Evolutionary conservation across 2,329 filamentous ascomycete genomes (phyloP), one percentile per base, ranked within the genome.

Genomic region (Didymella lethalis): DNA sequence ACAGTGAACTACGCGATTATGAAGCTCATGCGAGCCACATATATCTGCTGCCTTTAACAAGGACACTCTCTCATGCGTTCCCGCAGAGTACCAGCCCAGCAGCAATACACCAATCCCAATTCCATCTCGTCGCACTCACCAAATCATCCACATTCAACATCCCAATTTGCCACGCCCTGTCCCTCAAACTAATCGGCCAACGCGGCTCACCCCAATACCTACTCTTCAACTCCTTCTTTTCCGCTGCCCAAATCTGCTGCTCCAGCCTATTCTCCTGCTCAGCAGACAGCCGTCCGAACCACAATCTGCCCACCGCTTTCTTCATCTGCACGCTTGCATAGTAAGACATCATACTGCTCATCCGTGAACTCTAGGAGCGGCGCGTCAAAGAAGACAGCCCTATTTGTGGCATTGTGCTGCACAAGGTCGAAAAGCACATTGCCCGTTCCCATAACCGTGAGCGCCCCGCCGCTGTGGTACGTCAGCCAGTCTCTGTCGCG

Each of bases 311-410:
- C 7, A 70, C 59, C 10, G 69, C 72, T 34, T 62, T 61, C 26
- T 58, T 60, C n/a, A 74, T 46, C 16, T 61, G 32, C 3, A 65
- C 48, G 36, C 69, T 71, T 12, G 70, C 68, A 46, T 71, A 74
- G 51, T 69, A 70, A 0, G 70, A 74, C 43, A 12, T 65, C 67
- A 65, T 70, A 73, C 5, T 62, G 53, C 11, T 53, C 26, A n/a
- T 68, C 59, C 3, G 66, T 57, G 11, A 71, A 36, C 28, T 67
- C 77, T 68, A 54, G 80, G 74, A 90, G 79, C 0, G 88, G 88
- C 0, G 88, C 88, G 64, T 91, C 89, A 68, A 87, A 88, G 74
- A 90, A 90, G 54, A 86, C 78, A 71, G 90, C 86, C 32, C 32
- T 36, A 7, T 36, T 7, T n/a, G 32, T 36, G 32, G 32, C 14